These are phyloP conservation scores for Clavariopsis aquatica DNA, from an alignment of 495 filamentous ascomycete genomes.

Conservation along the genomic window DNA sequence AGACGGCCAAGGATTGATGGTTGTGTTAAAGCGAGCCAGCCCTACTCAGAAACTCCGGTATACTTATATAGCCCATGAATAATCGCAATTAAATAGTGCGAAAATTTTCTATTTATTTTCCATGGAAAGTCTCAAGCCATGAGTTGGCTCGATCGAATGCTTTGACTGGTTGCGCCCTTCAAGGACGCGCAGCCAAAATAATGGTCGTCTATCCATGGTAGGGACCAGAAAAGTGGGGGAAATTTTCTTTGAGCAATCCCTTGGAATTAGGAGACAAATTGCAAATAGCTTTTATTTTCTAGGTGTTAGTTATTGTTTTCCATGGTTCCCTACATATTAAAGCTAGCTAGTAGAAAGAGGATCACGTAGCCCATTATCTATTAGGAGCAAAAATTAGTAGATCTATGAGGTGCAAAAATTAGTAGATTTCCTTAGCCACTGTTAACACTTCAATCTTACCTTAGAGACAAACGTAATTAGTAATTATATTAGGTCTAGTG, in stretches of 20 bases:
- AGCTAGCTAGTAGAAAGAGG: slow-evolving; percentile 1
- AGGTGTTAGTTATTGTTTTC: slow-evolving; percentile 2
- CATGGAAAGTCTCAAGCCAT: slow-evolving; percentile 2
- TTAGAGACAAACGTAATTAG: no score
- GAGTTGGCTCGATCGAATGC: not conserved
- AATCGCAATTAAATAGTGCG: slow-evolving; percentile 2
- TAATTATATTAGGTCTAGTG: no score
- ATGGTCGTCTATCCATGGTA: slow-evolving; percentile 2
- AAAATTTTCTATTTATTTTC: slow-evolving; percentile 2
- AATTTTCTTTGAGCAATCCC: slow-evolving; percentile 2
- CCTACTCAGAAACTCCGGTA: slow-evolving; percentile 1
- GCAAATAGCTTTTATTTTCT: slow-evolving; percentile 3
- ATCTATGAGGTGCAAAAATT: no score
- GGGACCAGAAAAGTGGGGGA: slow-evolving; percentile 1
- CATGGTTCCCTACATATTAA: slow-evolving; percentile 2
- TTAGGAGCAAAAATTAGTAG: no score
- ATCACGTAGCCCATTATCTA: not conserved
- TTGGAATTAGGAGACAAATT: slow-evolving; percentile 2
- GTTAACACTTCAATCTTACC: no score
- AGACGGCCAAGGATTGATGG: slow-evolving; percentile 1
- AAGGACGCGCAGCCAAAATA: slow-evolving; percentile 1
- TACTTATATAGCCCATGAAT: slow-evolving; percentile 3
- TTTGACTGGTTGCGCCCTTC: slow-evolving; percentile 1
- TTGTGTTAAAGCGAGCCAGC: slow-evolving; percentile 1
- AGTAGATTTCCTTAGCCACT: no score